phyloP scores from a whole-genome alignment of 1,284 basidiomycete species.

The Boletus coffeatus region DNA sequence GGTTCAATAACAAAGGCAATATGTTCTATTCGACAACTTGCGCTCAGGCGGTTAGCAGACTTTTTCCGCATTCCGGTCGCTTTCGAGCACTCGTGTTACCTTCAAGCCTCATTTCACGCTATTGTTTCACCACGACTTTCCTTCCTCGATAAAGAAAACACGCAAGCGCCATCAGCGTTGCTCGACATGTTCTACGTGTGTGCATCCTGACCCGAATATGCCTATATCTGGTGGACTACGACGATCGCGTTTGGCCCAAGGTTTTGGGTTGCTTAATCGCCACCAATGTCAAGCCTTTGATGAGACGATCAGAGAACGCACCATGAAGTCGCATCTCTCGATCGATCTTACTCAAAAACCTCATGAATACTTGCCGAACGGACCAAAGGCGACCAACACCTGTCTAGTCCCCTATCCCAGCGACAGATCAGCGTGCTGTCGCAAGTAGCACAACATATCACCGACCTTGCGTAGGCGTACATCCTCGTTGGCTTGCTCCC shows the following conservation, averaged over 20 bases:
- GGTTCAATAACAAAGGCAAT: constrained; percentile 40
- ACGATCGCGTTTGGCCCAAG: constrained; percentile 67
- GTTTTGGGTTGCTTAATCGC: constrained; percentile 81
- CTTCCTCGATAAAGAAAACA: constrained; percentile 79
- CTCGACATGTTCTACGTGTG: constrained; percentile 86
- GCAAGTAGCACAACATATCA: constrained; percentile 71
- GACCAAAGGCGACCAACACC: constrained; percentile 48
- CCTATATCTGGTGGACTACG: constrained; percentile 66
- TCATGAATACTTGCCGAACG: constrained; percentile 67
- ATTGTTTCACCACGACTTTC: constrained; percentile 84
- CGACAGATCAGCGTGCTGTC: constrained; percentile 84
- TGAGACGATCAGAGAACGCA: constrained; percentile 42
- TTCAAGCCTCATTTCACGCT: constrained; percentile 60
- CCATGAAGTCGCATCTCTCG: constrained; percentile 77
- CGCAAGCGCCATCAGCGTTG: constrained; percentile 87
- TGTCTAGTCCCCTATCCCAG: constrained; percentile 73
- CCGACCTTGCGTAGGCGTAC: constrained; percentile 68
- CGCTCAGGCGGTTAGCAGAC: constrained; percentile 82
- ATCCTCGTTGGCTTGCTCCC: constrained; percentile 72
- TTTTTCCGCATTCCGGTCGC: constrained; percentile 73
- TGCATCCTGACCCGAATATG: constrained; percentile 57
- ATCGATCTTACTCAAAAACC: constrained; percentile 59
- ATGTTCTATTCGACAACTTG: constrained; percentile 73
- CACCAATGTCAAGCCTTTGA: constrained; percentile 80
- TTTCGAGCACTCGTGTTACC: constrained; percentile 76